Base-by-base conservation (phyloP, 176 grass and related monocot species). In the Phragmites australis region DNA sequence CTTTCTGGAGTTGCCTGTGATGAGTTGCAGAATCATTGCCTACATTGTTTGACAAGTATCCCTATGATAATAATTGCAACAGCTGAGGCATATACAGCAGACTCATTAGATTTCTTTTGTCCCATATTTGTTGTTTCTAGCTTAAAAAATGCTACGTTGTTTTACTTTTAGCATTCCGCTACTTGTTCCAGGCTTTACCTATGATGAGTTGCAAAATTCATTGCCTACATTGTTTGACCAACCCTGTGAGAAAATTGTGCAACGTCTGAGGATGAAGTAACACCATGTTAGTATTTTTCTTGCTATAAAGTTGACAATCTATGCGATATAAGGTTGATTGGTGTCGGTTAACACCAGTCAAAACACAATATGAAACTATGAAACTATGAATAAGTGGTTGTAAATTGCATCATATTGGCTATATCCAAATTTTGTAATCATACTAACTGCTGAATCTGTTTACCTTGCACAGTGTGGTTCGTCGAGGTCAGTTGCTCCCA, bases 401-500 rank as follows among this genome's bases (percentile, higher is more conserved):
- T 27, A 29, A 25, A 13, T 53, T 43, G 1, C 30, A 41, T 21
- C 23, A 32, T 29, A 10, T 50, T 59, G 19, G 15, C 16, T 44
- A 40, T 40, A 55, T 32, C 12, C 31, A 1, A 9, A 60, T 80
- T 26, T 50, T 30, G 22, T 42, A 1, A 23, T 18, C 17, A 51
- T 46, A 31, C 31, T 80, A 75, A 84, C 69, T 60, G 39, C 2
- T 25, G 8, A 5, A 61, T 74, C 43, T 75, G 11, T 83, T 50
- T 70, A 43, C 11, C 46, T 26, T 80, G n/a, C 88, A 37, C 34
- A 96, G 97, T 99, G 97, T 79, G 97, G 97, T 68, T 99, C 97
- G 16, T 88, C 97, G 22, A 90, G 97, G 68, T 93, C 97, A 18
- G 97, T 99, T 59, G 90, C 90, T 62, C 90, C 97, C 32, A 99